These are phyloP conservation scores for Pyricularia grisea DNA, from an alignment of 2,329 filamentous ascomycete genomes.

Conservation along the genomic window DNA sequence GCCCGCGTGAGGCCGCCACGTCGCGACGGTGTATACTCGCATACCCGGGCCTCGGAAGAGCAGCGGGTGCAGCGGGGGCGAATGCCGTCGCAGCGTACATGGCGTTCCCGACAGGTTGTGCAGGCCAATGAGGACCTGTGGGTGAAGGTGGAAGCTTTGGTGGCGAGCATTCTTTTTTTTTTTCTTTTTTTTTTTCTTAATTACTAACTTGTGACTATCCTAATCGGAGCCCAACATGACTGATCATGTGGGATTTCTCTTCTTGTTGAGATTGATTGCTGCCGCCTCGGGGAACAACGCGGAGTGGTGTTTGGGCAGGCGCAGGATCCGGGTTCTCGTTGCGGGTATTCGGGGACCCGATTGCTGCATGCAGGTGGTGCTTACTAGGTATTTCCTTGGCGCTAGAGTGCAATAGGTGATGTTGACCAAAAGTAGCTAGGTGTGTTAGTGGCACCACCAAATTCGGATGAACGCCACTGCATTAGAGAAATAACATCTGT, in stretches of 20 bases:
- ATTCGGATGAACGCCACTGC: neutral
- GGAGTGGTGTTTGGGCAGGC: neutral
- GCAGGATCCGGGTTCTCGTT: neutral
- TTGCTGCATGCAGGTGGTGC: neutral
- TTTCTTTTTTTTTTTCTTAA: too few species aligned
- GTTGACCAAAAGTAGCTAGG: neutral
- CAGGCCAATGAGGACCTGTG: conserved; percentile 29
- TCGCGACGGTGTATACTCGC: conserved; percentile 40
- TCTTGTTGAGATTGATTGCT: neutral
- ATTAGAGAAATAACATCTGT: neutral
- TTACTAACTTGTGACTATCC: neutral
- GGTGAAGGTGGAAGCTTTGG: neutral
- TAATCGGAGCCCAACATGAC: neutral
- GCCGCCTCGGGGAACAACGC: neutral
- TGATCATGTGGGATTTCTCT: neutral
- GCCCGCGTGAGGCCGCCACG: conserved; percentile 30
- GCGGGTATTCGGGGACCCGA: conserved; percentile 2
- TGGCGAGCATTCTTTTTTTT: neutral
- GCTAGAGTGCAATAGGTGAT: neutral
- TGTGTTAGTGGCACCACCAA: neutral
- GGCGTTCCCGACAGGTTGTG: conserved; percentile 38
- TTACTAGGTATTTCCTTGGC: neutral
- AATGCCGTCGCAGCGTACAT: conserved; percentile 42
- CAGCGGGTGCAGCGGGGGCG: conserved; percentile 37
- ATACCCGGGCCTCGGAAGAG: conserved; percentile 29